A percentile compares a stretch with the other conserved stretches of the same genome.
Conservation (phyloP, 805 yeast genomes). For the Pichia californica region DNA sequence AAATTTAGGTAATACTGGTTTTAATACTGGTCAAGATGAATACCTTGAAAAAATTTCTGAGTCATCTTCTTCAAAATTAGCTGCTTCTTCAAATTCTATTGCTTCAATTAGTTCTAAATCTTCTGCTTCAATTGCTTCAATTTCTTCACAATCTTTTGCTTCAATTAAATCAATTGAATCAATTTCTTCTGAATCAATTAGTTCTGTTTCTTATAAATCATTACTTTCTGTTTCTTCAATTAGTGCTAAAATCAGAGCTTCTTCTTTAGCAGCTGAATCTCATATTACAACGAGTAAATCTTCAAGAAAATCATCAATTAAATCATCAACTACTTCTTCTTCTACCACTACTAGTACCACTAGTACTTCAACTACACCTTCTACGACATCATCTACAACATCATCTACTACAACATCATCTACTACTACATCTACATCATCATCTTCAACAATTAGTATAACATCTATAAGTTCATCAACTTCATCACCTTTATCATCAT, state of each 20-base stretch:
- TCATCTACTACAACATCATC: neutral
- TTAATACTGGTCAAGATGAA: conserved; percentile 43
- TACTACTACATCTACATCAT: neutral
- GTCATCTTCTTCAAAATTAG: neutral
- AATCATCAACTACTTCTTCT: too few relatives aligned
- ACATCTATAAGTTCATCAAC: neutral
- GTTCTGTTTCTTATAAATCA: too few relatives aligned
- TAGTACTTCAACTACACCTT: neutral
- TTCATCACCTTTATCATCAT: neutral
- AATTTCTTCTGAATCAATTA: too few relatives aligned
- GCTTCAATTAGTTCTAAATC: neutral
- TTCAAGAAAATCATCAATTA: too few relatives aligned
- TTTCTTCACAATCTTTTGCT: too few relatives aligned
- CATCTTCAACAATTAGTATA: conserved; percentile 3
- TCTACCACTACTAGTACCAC: neutral
- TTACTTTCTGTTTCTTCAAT: too few relatives aligned
- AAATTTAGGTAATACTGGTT: conserved; percentile 58
- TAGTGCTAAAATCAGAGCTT: too few relatives aligned
- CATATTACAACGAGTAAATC: too few relatives aligned
- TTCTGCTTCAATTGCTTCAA: neutral
- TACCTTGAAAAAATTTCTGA: too few relatives aligned
- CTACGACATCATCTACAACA: neutral
- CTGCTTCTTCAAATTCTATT: conserved; percentile 3
- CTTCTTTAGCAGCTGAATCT: too few relatives aligned
- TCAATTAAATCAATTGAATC: too few relatives aligned